Evolutionary conservation across 495 filamentous ascomycete species (phyloP), one percentile per base, ranked within the genome.

Genomic region (Lepraria neglecta): DNA sequence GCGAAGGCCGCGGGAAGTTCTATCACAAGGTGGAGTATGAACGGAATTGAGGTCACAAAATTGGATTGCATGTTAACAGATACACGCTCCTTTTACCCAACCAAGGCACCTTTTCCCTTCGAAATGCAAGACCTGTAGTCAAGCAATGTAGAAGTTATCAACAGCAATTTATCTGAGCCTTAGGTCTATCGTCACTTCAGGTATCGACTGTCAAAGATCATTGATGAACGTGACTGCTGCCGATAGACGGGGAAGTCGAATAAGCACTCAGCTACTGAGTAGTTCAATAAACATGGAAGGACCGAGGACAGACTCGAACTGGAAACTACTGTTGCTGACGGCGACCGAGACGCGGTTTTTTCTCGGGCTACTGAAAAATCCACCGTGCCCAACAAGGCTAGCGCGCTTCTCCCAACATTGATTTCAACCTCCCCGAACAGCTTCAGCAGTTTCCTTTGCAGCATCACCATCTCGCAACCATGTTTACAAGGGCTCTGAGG

Each of bases 1-100:
- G 64, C 68, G 7, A 70, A 40, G 14, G 65, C 65, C 19, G 74
- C 74, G 12, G 70, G 72, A n/a, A 65, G 17, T 44, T 76, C 72
- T 62, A 68, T 61, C 11, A 73, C 28, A 56, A 71, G 50, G 65
- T 75, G 74, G 4, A 74, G 51, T 15, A 63, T 64, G 56, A 74
- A 75, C 3, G 73, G 46, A 6, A 54, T 2, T 14, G 40, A 63
- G 43, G 27, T 35, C 19, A 15, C 2, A 12, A 28, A 33, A 15
- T 9, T 2, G 6, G 24, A 17, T 12, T 12, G 24, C 15, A 58
- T 35, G 42, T 10, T 38, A 12, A 38, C 35, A 2, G 35, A 38
- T 12, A 1, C 35, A 38, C 9, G 35, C 35, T 38, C 35, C 7
- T 38, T 38, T 9, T 10, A 6, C 35, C 4, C 4, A 38, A 38